Base-by-base conservation (phyloP, 257 asterid genomes). In the Haberlea rhodopensis region DNA sequence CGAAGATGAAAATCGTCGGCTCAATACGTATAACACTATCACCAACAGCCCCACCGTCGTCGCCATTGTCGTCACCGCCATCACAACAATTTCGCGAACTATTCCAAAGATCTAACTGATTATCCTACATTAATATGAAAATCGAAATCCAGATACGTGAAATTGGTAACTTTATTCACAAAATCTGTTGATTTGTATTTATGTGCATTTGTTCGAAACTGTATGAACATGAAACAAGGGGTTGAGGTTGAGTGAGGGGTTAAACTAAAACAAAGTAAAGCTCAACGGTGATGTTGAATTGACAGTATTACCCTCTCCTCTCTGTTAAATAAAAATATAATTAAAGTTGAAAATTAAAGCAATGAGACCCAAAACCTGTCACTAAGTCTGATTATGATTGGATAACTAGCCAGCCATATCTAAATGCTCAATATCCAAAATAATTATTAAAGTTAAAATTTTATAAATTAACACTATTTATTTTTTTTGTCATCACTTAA, bases 1-100 rank as follows among this genome's bases (percentile, higher is more conserved):
- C 58, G 63, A 61, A 18, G 80, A 53, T 2, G 84, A 67, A 49
- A 79, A 76, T 68, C 91, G 66, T 56, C 95, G 79, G 72, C 77
- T 83, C 71, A 88, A 66, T 23, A 86, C 90, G 68, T 79, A 86
- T 83, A 84, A 91, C 77, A 91, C 67, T 63, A 91, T 78, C 71
- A 86, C 78, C 78, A 84, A 80, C 60, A 77, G 94, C 37, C 94
- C 95, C 53, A 94, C 94, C 69, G 88, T 90, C 68, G 97, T 89
- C 46, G 90, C 96, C 94, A 86, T 76, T 40, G 96, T 80, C 51
- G 95, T 70, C 48, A 86, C 91, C 49, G 90, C 97, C 96, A 91
- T 91, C 67, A 75, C 80, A 59, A 23, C 56, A 27, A 53, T 24
- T 8, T 31, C 60, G n/a, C n/a, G n/a, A n/a, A n/a, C n/a, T 59